A percentile compares a stretch with the other conserved stretches of the same genome.
phyloP scores from a whole-genome alignment of 1,284 basidiomycete genomes.

The Papiliotrema flavescens region DNA sequence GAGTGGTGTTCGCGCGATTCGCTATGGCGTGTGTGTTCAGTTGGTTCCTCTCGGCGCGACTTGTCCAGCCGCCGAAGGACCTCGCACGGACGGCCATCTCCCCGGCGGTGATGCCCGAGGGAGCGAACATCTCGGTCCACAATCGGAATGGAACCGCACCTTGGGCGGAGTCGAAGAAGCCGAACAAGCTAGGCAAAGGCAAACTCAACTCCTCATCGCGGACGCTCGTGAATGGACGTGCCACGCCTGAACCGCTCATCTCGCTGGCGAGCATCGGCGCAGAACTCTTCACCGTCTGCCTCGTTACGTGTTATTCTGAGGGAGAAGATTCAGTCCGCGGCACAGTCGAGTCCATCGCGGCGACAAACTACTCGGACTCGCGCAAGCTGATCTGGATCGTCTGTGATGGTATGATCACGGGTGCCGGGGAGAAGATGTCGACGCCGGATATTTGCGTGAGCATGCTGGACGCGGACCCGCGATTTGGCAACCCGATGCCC shows the following conservation, averaged over 20 bases:
- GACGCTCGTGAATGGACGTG: conserved; percentile 52
- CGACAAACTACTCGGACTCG: conserved; percentile 83
- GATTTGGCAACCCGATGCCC: conserved; percentile 93
- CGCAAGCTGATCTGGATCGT: conserved; percentile 92
- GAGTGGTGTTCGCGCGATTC: conserved; percentile 86
- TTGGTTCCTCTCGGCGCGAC: conserved; percentile 83
- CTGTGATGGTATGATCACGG: conserved; percentile 99
- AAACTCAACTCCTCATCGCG: conserved; percentile 14
- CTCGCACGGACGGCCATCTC: conserved; percentile 71
- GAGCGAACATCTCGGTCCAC: conserved; percentile 84
- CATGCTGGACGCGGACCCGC: conserved; percentile 85
- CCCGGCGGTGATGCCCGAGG: conserved; percentile 92
- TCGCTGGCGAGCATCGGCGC: conserved; percentile 78
- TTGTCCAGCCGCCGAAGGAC: conserved; percentile 70
- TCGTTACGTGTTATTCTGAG: conserved; percentile 98
- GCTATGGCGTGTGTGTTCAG: conserved; percentile 94
- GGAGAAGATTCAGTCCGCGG: conserved; percentile 86
- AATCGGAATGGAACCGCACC: conserved; percentile 87
- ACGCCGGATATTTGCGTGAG: conserved; percentile 96
- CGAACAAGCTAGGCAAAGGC: conserved; percentile 26
- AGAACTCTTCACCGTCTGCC: conserved; percentile 89
- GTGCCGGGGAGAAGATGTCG: conserved; percentile 86
- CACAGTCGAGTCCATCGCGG: conserved; percentile 88
- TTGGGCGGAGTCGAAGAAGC: conserved; percentile 62
- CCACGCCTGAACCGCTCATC: conserved; percentile 50